Conservation (phyloP, 768 basidiomycete species). For the Phanerodontia chrysosporium region DNA sequence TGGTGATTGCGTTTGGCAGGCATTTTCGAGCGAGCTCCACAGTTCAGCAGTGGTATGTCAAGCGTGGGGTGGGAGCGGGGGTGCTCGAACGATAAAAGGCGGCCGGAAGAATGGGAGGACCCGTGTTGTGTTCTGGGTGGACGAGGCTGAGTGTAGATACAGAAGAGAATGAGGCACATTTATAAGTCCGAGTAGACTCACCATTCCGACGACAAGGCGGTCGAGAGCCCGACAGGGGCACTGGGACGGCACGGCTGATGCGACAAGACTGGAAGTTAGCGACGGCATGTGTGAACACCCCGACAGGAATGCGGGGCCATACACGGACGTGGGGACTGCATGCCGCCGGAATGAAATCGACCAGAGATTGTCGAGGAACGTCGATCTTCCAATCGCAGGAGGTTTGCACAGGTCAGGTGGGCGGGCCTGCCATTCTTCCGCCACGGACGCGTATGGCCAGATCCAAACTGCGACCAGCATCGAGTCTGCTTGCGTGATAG, state of each 20-base stretch:
- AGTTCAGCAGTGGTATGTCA: not conserved
- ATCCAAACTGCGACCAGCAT: not conserved
- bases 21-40: slow-evolving; percentile 1
- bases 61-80: not conserved
- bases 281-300: not conserved
- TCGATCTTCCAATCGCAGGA: slow-evolving; percentile 2
- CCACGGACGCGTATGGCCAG: not conserved
- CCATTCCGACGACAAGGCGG: not conserved
- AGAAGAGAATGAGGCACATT: not conserved
- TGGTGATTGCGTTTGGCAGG: slow-evolving; percentile 6
- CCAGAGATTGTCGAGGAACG: not conserved
- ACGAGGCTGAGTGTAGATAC: not conserved
- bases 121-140: not conserved
- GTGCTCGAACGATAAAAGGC: not conserved
- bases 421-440: not conserved
- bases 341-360: slow-evolving; percentile 1
- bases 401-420: not conserved
- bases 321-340: not conserved
- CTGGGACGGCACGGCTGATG: not conserved
- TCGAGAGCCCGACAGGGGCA: not conserved
- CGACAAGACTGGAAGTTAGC: not conserved
- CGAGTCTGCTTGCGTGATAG: not conserved
- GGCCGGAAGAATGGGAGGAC: not conserved
- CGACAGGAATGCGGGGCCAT: not conserved
- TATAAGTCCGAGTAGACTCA: not conserved